Conservation (phyloP, 2,329 filamentous ascomycete species). For the Aspergillus persii region DNA sequence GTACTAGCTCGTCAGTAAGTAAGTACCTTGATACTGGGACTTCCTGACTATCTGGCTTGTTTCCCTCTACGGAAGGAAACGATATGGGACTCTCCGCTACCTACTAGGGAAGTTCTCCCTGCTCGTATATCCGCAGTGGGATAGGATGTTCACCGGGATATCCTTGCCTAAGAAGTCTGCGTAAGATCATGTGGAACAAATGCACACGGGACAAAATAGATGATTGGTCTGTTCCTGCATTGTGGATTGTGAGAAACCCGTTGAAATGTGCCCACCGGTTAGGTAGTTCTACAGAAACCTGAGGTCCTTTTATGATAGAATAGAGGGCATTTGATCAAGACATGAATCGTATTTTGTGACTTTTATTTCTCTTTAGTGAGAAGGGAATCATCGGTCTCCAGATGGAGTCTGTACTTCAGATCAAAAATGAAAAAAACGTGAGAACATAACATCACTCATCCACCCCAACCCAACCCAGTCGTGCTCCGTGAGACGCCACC, state of each 20-base stretch:
- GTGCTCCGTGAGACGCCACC: constrained; percentile 18
- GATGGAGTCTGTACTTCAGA: background rate
- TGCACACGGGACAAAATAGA: background rate
- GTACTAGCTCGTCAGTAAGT: background rate
- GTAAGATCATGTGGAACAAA: no score
- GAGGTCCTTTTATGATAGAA: background rate
- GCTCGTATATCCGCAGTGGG: no score
- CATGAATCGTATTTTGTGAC: background rate
- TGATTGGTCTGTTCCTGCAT: background rate
- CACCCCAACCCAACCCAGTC: constrained; percentile 5
- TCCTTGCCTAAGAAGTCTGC: no score
- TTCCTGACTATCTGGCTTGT: no score
- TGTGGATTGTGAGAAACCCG: background rate
- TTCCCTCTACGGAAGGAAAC: no score
- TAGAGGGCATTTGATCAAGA: background rate
- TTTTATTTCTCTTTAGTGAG: background rate
- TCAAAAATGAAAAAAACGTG: background rate
- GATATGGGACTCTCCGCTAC: no score
- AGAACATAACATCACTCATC: constrained; percentile 16
- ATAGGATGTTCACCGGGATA: no score
- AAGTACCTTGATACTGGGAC: background rate
- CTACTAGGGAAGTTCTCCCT: no score
- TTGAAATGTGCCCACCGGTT: background rate
- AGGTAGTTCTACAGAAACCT: no score
- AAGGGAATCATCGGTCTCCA: background rate